These are phyloP conservation scores for Penicillium oxalicum DNA, from an alignment of 2,329 filamentous ascomycete species.

Conservation along the genomic window DNA sequence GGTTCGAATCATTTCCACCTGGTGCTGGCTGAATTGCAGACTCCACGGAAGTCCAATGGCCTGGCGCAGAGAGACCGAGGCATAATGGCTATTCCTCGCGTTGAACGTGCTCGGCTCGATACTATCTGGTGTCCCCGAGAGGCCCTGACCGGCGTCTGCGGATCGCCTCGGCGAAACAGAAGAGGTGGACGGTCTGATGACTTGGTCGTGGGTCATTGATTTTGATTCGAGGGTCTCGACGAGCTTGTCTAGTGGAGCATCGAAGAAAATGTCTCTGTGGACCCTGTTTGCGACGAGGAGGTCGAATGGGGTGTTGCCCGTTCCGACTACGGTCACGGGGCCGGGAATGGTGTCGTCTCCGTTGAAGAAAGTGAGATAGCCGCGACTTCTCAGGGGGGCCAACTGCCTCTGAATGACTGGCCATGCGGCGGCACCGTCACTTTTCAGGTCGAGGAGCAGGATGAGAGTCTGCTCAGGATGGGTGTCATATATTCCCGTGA, in stretches of 20 bases:
- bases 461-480: slow-evolving; percentile 46
- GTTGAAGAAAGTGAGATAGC: slow-evolving; percentile 49
- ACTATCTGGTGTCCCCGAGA: slow-evolving; percentile 34
- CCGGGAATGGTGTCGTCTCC: slow-evolving; percentile 38
- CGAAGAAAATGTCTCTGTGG: slow-evolving; percentile 52
- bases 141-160: slow-evolving; percentile 41
- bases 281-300: slow-evolving; percentile 42
- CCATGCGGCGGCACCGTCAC: slow-evolving; percentile 34
- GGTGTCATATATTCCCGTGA: slow-evolving; percentile 41
- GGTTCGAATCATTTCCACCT: slow-evolving; percentile 44
- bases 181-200: neutral
- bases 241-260: slow-evolving; percentile 45
- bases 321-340: slow-evolving; percentile 50
- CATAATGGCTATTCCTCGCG: slow-evolving; percentile 52
- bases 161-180: slow-evolving; percentile 1
- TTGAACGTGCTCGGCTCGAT: slow-evolving; percentile 42
- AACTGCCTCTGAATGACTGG: slow-evolving; percentile 40
- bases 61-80: slow-evolving; percentile 47
- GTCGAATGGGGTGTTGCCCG: slow-evolving; percentile 49
- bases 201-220: too few relatives aligned
- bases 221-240: slow-evolving; percentile 14
- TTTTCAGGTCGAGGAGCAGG: slow-evolving; percentile 50
- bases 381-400: slow-evolving; percentile 42
- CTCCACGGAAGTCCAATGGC: slow-evolving; percentile 48
- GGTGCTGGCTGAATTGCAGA: slow-evolving; percentile 42